These are phyloP conservation scores for Vitis hybrid DNA, from an alignment of 177 flowering plant species.

Conservation along the genomic window DNA sequence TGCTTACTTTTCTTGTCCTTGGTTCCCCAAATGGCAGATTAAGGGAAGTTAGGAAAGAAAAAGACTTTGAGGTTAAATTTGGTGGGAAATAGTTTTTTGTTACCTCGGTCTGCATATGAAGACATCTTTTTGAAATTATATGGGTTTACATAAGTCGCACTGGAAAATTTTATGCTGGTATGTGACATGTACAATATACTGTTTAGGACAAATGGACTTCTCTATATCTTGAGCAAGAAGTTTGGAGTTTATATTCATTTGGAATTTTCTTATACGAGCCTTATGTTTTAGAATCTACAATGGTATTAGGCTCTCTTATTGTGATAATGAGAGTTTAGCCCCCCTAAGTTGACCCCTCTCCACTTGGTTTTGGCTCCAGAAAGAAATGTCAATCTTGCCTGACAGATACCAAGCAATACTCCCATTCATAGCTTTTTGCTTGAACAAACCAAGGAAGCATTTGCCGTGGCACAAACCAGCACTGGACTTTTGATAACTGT, in stretches of 20 bases:
- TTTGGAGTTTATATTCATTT: neutral
- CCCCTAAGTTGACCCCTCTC: slow-evolving; percentile 85
- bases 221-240: neutral
- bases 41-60: no score
- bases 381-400: slow-evolving; percentile 29
- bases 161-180: no score
- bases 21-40: no score
- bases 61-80: no score
- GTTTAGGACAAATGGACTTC: neutral
- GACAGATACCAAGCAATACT: slow-evolving; percentile 39
- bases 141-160: no score
- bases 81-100: no score
- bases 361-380: slow-evolving; percentile 62
- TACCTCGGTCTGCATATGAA: no score
- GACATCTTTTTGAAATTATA: no score
- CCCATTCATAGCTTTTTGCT: slow-evolving; percentile 55
- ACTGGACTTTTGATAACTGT: slow-evolving; percentile 89
- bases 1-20: no score
- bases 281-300: slow-evolving; percentile 57
- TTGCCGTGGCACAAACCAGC: slow-evolving; percentile 90
- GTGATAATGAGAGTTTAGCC: slow-evolving; percentile 89
- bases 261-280: neutral
- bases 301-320: slow-evolving; percentile 90
- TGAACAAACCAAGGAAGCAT: slow-evolving; percentile 91
- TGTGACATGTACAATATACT: no score